These are phyloP conservation scores for Polysphondylium violaceum DNA, from an alignment of 78 protist species.

Conservation along the genomic window DNA sequence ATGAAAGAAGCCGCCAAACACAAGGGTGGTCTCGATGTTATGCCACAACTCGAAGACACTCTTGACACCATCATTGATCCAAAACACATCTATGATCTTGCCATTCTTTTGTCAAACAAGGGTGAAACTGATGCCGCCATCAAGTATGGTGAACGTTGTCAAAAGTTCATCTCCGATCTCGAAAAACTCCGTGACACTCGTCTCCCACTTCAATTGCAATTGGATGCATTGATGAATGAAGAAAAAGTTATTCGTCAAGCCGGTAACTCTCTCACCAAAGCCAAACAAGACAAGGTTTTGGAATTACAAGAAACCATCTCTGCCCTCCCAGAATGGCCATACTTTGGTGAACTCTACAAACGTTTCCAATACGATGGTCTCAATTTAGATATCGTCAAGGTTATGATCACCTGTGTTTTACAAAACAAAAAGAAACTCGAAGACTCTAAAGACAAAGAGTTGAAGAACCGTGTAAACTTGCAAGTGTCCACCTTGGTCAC, in stretches of 20 bases:
- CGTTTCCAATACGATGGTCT: slow-evolving; percentile 60
- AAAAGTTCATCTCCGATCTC: slow-evolving; percentile 33
- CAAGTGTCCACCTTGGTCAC: slow-evolving; percentile 23
- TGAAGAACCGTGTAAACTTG: slow-evolving; percentile 1
- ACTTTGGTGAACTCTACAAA: slow-evolving; percentile 5
- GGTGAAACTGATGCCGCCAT: slow-evolving; percentile 39
- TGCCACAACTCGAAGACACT: slow-evolving; percentile 31
- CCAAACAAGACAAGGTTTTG: neutral
- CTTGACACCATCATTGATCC: slow-evolving; percentile 45
- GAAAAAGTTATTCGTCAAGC: slow-evolving; percentile 17
- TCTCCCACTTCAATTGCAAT: slow-evolving; percentile 15
- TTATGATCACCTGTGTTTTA: slow-evolving; percentile 61
- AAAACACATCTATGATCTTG: slow-evolving; percentile 52
- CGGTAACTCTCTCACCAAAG: slow-evolving; percentile 17
- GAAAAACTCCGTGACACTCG: slow-evolving; percentile 41
- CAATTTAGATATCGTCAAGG: slow-evolving; percentile 27
- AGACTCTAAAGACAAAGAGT: slow-evolving; percentile 6
- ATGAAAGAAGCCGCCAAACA: slow-evolving; percentile 45
- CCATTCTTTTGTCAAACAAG: neutral
- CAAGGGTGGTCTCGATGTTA: slow-evolving; percentile 6
- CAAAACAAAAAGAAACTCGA: slow-evolving; percentile 39
- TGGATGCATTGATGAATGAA: slow-evolving; percentile 1
- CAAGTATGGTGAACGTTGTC: slow-evolving; percentile 73
- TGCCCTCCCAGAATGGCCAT: slow-evolving; percentile 64
- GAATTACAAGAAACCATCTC: neutral